phyloP scores from a whole-genome alignment of 345 rosid species.

The Corchorus olitorius region DNA sequence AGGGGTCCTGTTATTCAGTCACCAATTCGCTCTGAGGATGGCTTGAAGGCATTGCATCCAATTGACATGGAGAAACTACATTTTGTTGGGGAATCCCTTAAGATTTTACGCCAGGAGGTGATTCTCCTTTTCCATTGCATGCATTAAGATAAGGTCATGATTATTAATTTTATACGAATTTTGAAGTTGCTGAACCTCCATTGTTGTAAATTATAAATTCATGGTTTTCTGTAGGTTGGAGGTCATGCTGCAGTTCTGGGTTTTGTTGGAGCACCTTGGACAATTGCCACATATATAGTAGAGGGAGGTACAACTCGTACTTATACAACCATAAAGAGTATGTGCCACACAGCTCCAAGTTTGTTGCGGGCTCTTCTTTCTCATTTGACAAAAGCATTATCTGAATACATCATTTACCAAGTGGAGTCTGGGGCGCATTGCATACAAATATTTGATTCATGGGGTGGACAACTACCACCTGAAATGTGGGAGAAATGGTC shows the following conservation, averaged over 20 bases:
- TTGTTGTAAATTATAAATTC: background rate
- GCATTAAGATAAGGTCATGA: conserved; percentile 21
- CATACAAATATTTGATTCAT: conserved; percentile 92
- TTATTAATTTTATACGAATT: conserved; percentile 6
- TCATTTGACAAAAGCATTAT: conserved; percentile 73
- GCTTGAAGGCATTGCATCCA: conserved; percentile 69
- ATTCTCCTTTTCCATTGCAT: conserved; percentile 13
- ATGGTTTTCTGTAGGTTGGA: conserved; percentile 53
- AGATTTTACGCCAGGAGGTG: conserved; percentile 80
- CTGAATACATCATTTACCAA: conserved; percentile 80
- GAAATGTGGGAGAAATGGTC: conserved; percentile 92
- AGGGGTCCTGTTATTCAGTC: conserved; percentile 85
- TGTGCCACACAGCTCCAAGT: conserved; percentile 86
- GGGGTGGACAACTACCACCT: conserved; percentile 98
- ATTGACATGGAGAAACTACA: conserved; percentile 72
- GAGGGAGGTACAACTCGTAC: conserved; percentile 94
- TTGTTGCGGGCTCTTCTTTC: conserved; percentile 75
- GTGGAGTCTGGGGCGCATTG: conserved; percentile 91
- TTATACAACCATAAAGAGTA: conserved; percentile 75
- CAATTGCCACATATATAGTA: conserved; percentile 84
- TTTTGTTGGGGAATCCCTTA: conserved; percentile 69
- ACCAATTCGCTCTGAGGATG: conserved; percentile 70
- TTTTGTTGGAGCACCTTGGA: conserved; percentile 97
- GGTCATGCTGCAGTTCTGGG: conserved; percentile 79
- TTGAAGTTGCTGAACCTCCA: background rate